Percentiles rank a stretch among this genome's conserved stretches.
These are phyloP conservation scores for Penicillium fimorum DNA, from an alignment of 495 filamentous ascomycete species.

Conservation along the genomic window DNA sequence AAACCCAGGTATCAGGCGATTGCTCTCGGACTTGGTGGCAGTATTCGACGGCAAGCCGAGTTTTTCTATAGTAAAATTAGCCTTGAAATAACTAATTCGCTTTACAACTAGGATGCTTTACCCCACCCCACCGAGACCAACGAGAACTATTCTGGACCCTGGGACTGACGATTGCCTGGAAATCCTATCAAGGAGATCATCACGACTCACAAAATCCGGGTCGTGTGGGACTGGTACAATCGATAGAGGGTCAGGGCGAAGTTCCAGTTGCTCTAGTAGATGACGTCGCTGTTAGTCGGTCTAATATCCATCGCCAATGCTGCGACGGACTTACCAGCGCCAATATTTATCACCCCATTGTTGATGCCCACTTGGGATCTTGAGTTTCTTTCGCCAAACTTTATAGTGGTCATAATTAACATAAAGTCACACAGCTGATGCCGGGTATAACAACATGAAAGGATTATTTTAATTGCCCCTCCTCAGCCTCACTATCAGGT, in stretches of 20 bases:
- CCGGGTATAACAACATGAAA: too few relatives aligned
- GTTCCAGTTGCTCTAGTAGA: slow-evolving; percentile 6
- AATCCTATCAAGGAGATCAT: slow-evolving; percentile 22
- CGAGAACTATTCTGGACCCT: slow-evolving; percentile 21
- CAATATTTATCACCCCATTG: not conserved
- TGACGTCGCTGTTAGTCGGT: too few relatives aligned
- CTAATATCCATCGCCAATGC: too few relatives aligned
- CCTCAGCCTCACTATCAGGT: too few relatives aligned
- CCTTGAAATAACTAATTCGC: not conserved
- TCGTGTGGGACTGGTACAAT: slow-evolving; percentile 31
- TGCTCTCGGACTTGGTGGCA: slow-evolving; percentile 32
- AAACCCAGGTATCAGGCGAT: slow-evolving; percentile 45
- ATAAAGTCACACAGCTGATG: too few relatives aligned
- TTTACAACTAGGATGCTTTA: too few relatives aligned
- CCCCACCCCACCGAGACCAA: slow-evolving; percentile 34
- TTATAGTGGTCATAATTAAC: too few relatives aligned
- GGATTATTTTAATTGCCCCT: too few relatives aligned
- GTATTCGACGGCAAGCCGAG: slow-evolving; percentile 41
- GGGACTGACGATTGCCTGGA: slow-evolving; percentile 16
- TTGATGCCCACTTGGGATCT: too few relatives aligned
- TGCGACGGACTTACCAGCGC: too few relatives aligned
- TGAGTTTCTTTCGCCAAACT: too few relatives aligned
- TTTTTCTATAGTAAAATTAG: slow-evolving; percentile 27
- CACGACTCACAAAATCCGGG: slow-evolving; percentile 32
- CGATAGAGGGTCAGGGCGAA: slow-evolving; percentile 12